Evolutionary conservation across 768 basidiomycete genomes (phyloP).

Genomic region (Leucosporidium yakuticum): DNA sequence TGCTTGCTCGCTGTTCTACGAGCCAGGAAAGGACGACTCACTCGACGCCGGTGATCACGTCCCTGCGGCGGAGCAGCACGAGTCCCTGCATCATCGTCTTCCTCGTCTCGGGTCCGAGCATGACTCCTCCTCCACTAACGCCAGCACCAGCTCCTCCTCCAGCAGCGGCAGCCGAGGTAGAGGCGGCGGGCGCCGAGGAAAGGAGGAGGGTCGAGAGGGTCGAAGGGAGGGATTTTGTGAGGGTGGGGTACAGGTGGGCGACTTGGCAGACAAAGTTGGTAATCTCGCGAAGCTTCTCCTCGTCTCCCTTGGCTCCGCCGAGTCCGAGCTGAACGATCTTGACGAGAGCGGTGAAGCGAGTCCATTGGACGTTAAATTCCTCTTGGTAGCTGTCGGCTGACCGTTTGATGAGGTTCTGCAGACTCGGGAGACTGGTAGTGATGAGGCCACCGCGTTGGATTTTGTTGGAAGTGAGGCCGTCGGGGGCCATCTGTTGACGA

Average conservation of each 20-base stretch:
- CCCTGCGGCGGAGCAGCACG: constrained; percentile 87
- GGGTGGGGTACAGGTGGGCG: constrained; percentile 86
- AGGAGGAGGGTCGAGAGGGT: constrained; percentile 73
- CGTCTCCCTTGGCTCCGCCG: constrained; percentile 49
- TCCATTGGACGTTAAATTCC: constrained; percentile 95
- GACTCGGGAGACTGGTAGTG: constrained; percentile 82
- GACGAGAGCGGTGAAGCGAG: constrained; percentile 80
- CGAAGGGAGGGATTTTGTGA: constrained; percentile 76
- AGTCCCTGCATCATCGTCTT: constrained; percentile 82
- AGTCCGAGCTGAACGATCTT: constrained; percentile 52
- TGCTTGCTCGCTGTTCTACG: neutral
- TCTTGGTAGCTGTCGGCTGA: constrained; percentile 85
- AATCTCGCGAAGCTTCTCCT: constrained; percentile 71
- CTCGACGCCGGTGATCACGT: constrained; percentile 88
- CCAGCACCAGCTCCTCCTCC: constrained; percentile 10
- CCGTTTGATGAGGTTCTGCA: constrained; percentile 95
- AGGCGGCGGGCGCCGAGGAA: constrained; percentile 66
- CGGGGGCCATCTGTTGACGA: neutral
- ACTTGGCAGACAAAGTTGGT: constrained; percentile 89
- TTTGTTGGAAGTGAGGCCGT: constrained; percentile 6
- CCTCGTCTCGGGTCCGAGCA: constrained; percentile 61
- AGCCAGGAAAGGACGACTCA: constrained; percentile 46
- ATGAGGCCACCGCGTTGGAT: constrained; percentile 49
- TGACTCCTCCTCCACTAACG: constrained; percentile 31
- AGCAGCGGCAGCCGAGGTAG: constrained; percentile 34